Evolutionary conservation across 2,329 filamentous ascomycete genomes (phyloP).

Genomic region (Colletotrichum euphorbiae): DNA sequence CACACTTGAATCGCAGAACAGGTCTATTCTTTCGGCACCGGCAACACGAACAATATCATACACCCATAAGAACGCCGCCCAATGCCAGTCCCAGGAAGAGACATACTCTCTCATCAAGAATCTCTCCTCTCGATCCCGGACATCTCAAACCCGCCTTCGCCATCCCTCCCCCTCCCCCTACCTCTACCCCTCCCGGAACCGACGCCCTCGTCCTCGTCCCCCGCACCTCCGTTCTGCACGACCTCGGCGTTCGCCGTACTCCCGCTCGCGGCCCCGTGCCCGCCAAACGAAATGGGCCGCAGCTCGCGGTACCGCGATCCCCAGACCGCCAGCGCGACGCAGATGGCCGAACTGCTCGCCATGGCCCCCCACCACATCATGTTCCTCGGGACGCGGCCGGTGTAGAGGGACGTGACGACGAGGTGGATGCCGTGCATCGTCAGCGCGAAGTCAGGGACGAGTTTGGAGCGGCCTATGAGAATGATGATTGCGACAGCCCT

Average conservation of each 20-base stretch:
- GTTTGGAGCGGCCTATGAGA: conserved; percentile 88
- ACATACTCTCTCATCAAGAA: conserved; percentile 16
- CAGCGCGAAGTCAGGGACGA: conserved; percentile 93
- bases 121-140: conserved; percentile 58
- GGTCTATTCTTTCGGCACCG: too few species aligned
- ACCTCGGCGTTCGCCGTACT: conserved; percentile 41
- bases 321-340: conserved; percentile 81
- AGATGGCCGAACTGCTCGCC: conserved; percentile 57
- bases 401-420: conserved; percentile 81
- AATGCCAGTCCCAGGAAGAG: background rate
- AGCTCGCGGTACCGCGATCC: conserved; percentile 92
- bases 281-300: conserved; percentile 84
- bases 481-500: conserved; percentile 87
- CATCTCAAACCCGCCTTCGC: conserved; percentile 75
- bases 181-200: conserved; percentile 63
- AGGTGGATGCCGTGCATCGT: conserved; percentile 89
- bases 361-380: conserved; percentile 86
- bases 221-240: conserved; percentile 29
- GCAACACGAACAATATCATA: background rate
- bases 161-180: conserved; percentile 65
- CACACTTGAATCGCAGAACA: too few species aligned
- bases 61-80: background rate
- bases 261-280: conserved; percentile 43
- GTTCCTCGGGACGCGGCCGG: conserved; percentile 79
- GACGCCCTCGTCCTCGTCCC: conserved; percentile 57